Base-by-base conservation (phyloP, 176 grass and related monocot genomes). In the Microstegium vimineum region DNA sequence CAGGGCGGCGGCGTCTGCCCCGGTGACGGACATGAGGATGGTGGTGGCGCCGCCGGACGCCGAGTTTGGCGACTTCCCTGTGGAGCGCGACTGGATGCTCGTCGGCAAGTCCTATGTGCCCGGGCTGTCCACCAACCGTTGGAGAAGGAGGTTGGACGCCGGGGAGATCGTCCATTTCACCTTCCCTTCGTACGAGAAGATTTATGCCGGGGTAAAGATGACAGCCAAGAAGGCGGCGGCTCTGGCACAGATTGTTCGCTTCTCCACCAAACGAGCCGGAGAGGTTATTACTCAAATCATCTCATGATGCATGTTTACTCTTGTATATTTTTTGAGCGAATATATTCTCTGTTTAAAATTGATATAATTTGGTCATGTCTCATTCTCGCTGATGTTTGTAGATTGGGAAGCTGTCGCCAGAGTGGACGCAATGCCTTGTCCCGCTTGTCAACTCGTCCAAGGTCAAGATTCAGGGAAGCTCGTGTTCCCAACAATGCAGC, bases 201-300 rank as follows among this genome's bases (percentile, higher is more conserved):
- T 25, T 25, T 78, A 84, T 27, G 62, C 81, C 0, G 86, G 86
- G 47, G 1, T 88, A 3, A 86, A 85, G 62, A 42, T 92, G 28
- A 90, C 85, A 0, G 22, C 37, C 43, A 97, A 87, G 69, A 89
- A 91, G 20, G 87, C 83, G 2, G 77, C 79, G 6, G 65, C 90
- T 17, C 17, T 90, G 42, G 71, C 92, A 4, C 77, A 72, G 86
- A 97, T 97, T 22, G 94, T 97, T 27, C 89, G 94, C 42, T 97
- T 97, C 73, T 94, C 94, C 17, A 97, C 94, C 63, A 97, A 86
- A 66, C 87, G 94, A 68, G 79, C 84, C 34, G 94, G 94, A 49
- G 94, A 97, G 92, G 94, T 97, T 69, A 9, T 10, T 90, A 32
- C 14, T 26, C 40, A 23, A 23, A 17, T 14, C 65, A 10, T 68